Evolutionary conservation across 2,329 filamentous ascomycete genomes (phyloP).

Genomic region (Calonectria montana): DNA sequence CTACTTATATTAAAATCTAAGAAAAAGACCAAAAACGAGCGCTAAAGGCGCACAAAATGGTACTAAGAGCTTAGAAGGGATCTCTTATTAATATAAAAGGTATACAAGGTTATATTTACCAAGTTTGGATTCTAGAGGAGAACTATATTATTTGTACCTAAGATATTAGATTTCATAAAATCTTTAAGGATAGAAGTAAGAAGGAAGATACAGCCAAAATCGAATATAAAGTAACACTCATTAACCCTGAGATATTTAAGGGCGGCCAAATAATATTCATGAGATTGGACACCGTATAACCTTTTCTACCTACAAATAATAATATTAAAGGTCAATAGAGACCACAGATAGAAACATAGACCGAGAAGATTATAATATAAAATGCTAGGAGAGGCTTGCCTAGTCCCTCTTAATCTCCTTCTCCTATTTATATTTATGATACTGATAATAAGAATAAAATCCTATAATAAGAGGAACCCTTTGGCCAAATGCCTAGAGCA

Average conservation of each 20-base stretch:
- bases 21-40: neutral
- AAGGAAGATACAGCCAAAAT: neutral
- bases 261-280: neutral
- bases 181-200: neutral
- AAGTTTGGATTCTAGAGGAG: neutral
- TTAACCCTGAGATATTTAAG: neutral
- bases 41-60: neutral
- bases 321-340: neutral
- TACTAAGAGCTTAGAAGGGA: neutral
- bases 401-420: no score
- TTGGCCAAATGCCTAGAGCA: no score
- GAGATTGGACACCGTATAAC: no score
- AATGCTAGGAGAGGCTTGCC: no score
- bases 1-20: neutral
- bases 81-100: neutral
- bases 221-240: neutral
- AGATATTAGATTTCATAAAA: neutral
- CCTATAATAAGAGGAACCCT: no score
- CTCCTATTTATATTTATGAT: no score
- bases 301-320: no score
- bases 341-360: neutral
- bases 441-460: no score
- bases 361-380: no score
- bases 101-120: neutral
- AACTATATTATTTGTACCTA: neutral